phyloP scores from a whole-genome alignment of 2,329 filamentous ascomycete species.

The Aspergillus udagawae region DNA sequence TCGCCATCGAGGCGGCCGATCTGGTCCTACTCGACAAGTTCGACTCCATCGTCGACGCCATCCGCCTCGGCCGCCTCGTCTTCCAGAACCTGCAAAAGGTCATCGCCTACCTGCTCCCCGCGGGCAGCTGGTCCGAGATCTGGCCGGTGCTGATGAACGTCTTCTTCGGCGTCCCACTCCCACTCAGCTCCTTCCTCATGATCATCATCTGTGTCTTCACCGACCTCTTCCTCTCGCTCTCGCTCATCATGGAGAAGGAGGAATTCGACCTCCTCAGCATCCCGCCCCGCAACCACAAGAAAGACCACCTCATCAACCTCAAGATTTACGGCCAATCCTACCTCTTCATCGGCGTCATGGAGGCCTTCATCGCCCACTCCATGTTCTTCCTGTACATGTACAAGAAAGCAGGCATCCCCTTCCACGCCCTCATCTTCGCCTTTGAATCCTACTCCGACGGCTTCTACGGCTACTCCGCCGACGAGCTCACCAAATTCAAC shows the following conservation, averaged over 20 bases:
- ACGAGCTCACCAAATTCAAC: slow-evolving; percentile 48
- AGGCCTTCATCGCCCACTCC: slow-evolving; percentile 47
- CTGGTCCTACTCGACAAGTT: slow-evolving; percentile 35
- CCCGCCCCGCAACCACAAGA: slow-evolving; percentile 48
- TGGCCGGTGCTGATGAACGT: slow-evolving; percentile 56
- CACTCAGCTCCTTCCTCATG: slow-evolving; percentile 53
- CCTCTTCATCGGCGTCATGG: slow-evolving; percentile 51
- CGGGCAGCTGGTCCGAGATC: slow-evolving; percentile 55
- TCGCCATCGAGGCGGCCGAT: slow-evolving; percentile 39
- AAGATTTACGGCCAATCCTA: slow-evolving; percentile 52
- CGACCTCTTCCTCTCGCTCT: slow-evolving; percentile 50
- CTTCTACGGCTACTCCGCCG: slow-evolving; percentile 48
- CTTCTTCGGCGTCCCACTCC: slow-evolving; percentile 52
- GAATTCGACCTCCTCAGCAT: slow-evolving; percentile 52
- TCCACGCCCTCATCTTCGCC: slow-evolving; percentile 47
- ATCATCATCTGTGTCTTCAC: slow-evolving; percentile 57
- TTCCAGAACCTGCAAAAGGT: slow-evolving; percentile 37
- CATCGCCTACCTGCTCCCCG: slow-evolving; percentile 46
- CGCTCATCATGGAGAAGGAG: slow-evolving; percentile 54
- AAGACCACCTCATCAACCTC: slow-evolving; percentile 51
- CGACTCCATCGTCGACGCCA: slow-evolving; percentile 31
- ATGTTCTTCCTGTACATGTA: slow-evolving; percentile 56
- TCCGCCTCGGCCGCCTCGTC: slow-evolving; percentile 30
- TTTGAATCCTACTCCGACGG: slow-evolving; percentile 49
- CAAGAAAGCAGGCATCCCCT: slow-evolving; percentile 46